phyloP scores from a whole-genome alignment of 75 land plant species.

The Chamaecyparis obtusa region DNA sequence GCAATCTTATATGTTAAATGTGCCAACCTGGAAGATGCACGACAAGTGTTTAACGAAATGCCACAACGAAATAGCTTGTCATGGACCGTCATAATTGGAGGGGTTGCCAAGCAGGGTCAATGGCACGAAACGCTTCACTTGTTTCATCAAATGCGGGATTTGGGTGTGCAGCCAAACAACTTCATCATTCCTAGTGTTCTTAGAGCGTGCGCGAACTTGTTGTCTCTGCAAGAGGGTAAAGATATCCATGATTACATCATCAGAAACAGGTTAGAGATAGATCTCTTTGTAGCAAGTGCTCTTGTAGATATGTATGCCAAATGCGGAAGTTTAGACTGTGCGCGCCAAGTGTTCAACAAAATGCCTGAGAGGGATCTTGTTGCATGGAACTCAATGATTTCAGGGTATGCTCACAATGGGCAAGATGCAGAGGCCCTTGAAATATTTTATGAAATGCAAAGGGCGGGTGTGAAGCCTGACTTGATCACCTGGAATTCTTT shows the following conservation, averaged over 20 bases:
- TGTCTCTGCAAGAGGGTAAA: conserved; percentile 27
- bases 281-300: conserved; percentile 28
- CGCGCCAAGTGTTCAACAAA: conserved; percentile 25
- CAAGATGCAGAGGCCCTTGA: conserved; percentile 13
- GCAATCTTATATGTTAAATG: not conserved
- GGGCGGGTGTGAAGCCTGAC: conserved; percentile 36
- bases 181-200: conserved; percentile 8
- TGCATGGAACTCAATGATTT: conserved; percentile 24
- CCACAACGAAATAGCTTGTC: conserved; percentile 13
- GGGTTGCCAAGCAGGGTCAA: conserved; percentile 17
- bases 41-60: conserved; percentile 13
- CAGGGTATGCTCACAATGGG: conserved; percentile 37
- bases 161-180: not conserved
- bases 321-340: conserved; percentile 17
- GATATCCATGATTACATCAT: conserved; percentile 33
- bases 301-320: conserved; percentile 45
- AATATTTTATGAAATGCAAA: conserved; percentile 9
- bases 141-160: not conserved
- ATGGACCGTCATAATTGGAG: conserved; percentile 14
- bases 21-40: conserved; percentile 12
- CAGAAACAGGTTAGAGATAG: conserved; percentile 14
- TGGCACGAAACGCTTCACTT: not conserved
- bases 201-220: conserved; percentile 21
- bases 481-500: conserved; percentile 60
- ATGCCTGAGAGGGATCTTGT: conserved; percentile 26